Conservation (phyloP, 805 yeast species). For the Pichia eremophila region DNA sequence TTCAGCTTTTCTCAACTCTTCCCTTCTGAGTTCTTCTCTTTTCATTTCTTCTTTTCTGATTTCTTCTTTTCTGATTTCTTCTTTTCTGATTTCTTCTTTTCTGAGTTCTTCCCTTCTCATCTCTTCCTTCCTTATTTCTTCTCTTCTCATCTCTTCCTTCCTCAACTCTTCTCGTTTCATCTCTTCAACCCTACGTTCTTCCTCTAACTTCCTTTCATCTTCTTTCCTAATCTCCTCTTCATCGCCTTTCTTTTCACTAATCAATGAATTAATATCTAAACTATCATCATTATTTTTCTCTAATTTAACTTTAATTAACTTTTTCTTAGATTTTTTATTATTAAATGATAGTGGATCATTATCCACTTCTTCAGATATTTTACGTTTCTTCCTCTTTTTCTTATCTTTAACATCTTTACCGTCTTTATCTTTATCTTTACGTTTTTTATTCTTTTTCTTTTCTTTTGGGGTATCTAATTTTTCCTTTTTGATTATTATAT, state of each 20-base stretch:
- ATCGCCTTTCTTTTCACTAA: no score
- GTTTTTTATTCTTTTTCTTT: conserved; percentile 1
- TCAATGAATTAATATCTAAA: not conserved
- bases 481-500: not conserved
- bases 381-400: not conserved
- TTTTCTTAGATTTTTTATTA: not conserved
- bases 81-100: no score
- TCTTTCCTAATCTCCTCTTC: no score
- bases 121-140: no score
- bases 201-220: not conserved
- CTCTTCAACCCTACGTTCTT: no score
- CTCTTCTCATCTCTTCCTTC: no score
- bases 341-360: not conserved
- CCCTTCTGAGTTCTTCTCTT: no score
- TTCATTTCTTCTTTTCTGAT: no score
- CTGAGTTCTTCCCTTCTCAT: no score
- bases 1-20: no score
- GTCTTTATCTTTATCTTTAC: not conserved
- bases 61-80: no score
- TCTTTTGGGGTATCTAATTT: not conserved
- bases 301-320: not conserved
- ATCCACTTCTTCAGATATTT: not conserved
- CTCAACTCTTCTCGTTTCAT: no score
- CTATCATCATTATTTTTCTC: not conserved
- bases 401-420: not conserved